A percentile compares a stretch with the other conserved stretches of the same genome.
Evolutionary conservation across 164 flowering plant species (phyloP).

Genomic region (Amborella trichopoda): DNA sequence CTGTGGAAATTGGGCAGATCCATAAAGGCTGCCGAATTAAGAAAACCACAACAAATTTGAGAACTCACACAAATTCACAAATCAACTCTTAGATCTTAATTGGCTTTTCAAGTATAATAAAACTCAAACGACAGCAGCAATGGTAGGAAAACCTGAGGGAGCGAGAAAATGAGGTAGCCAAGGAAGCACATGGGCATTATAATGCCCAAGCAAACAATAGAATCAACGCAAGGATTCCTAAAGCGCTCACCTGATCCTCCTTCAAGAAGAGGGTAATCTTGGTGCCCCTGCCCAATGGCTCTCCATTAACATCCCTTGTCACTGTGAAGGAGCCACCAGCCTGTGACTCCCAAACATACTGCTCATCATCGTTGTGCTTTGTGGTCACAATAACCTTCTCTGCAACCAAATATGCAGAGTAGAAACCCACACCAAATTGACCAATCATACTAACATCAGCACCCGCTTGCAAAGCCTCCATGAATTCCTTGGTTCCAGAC

Average conservation of each 20-base stretch:
- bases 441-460: constrained; percentile 55
- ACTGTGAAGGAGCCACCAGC: constrained; percentile 41
- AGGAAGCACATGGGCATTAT: too few relatives aligned
- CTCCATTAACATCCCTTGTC: constrained; percentile 23
- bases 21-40: neutral
- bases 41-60: neutral
- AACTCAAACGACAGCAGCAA: too few relatives aligned
- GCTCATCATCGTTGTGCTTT: constrained; percentile 44
- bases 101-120: too few relatives aligned
- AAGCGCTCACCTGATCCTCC: constrained; percentile 30
- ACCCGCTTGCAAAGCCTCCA: constrained; percentile 39
- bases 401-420: constrained; percentile 38
- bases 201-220: neutral
- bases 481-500: constrained; percentile 49
- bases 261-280: constrained; percentile 37
- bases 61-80: too few relatives aligned
- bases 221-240: neutral
- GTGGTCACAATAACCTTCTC: constrained; percentile 41
- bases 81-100: too few relatives aligned
- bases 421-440: constrained; percentile 43
- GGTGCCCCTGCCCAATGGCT: constrained; percentile 32
- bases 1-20: neutral
- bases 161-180: too few relatives aligned
- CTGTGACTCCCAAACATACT: constrained; percentile 39
- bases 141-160: too few relatives aligned